These are phyloP conservation scores for Aureobasidium subglaciale DNA, from an alignment of 2,329 filamentous ascomycete genomes.

Conservation along the genomic window DNA sequence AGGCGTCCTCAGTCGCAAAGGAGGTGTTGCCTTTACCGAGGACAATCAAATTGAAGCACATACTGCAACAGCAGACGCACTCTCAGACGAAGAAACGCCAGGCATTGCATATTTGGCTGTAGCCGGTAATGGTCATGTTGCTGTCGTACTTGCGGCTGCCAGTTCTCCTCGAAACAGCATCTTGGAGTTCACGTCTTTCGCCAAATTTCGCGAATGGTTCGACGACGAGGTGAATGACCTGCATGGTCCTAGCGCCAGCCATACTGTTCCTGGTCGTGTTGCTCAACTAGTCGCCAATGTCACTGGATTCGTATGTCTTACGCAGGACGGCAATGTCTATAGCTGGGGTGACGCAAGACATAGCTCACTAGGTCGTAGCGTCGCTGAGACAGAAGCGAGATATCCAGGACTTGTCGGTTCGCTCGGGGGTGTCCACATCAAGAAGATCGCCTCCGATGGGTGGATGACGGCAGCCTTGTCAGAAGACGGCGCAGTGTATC, in stretches of 20 bases:
- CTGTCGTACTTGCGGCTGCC: constrained; percentile 24
- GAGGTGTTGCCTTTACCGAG: constrained; percentile 20
- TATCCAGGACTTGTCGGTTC: constrained; percentile 42
- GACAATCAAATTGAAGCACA: not conserved
- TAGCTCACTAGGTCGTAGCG: constrained; percentile 49
- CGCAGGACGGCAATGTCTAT: constrained; percentile 31
- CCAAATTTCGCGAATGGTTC: constrained; percentile 25
- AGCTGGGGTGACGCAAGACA: constrained; percentile 54
- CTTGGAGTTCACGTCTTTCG: constrained; percentile 24
- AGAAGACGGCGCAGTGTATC: constrained; percentile 50
- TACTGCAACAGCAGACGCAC: not conserved
- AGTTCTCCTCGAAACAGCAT: constrained; percentile 22
- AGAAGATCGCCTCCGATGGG: constrained; percentile 47
- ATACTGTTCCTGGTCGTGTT: constrained; percentile 25
- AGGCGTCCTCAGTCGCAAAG: constrained; percentile 23
- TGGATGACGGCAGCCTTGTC: constrained; percentile 54
- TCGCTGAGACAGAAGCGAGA: constrained; percentile 37
- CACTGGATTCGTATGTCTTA: constrained; percentile 34
- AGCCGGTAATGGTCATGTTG: constrained; percentile 25
- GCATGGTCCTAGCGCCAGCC: constrained; percentile 20
- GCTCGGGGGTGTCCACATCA: constrained; percentile 47
- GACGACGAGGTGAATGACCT: constrained; percentile 19
- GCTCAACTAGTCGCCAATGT: constrained; percentile 30
- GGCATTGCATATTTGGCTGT: constrained; percentile 22
- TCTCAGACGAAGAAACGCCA: constrained; percentile 18